phyloP scores from a whole-genome alignment of 495 filamentous ascomycete species.

The Penicillium bovifimosum region DNA sequence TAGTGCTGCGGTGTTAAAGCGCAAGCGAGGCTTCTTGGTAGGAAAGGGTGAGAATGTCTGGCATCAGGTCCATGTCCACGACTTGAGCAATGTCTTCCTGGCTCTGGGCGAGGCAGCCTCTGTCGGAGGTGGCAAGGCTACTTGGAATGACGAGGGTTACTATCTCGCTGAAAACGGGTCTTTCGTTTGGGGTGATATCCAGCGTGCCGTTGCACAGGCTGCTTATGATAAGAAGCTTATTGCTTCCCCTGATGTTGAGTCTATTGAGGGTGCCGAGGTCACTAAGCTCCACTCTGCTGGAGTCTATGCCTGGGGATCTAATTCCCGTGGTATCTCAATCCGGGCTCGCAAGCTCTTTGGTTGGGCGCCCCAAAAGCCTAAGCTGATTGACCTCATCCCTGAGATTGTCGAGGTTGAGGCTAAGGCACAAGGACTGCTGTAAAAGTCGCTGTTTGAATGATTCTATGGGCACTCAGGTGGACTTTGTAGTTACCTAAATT shows the following conservation, averaged over 20 bases:
- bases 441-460: constrained; percentile 18
- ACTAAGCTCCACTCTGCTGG: constrained; percentile 28
- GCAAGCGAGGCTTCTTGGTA: constrained; percentile 59
- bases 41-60: constrained; percentile 61
- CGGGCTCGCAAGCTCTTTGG: constrained; percentile 61
- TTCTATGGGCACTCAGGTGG: no score
- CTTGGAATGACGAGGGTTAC: constrained; percentile 70
- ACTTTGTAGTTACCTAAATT: no score
- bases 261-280: constrained; percentile 29
- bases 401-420: constrained; percentile 50
- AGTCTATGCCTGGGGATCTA: constrained; percentile 54
- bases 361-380: constrained; percentile 54
- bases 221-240: constrained; percentile 62
- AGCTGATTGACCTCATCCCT: constrained; percentile 52
- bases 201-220: constrained; percentile 52
- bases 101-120: constrained; percentile 61
- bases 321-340: constrained; percentile 54
- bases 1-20: constrained; percentile 49
- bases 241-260: constrained; percentile 47
- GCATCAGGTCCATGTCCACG: constrained; percentile 70
- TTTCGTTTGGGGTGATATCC: constrained; percentile 66
- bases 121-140: constrained; percentile 52
- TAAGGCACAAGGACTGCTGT: constrained; percentile 53
- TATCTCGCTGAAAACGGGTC: constrained; percentile 68
- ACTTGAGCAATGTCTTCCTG: constrained; percentile 62